Percentiles rank a stretch among this genome's conserved stretches.
Conservation (phyloP, 2,329 filamentous ascomycete genomes). For the Beauveria australis region DNA sequence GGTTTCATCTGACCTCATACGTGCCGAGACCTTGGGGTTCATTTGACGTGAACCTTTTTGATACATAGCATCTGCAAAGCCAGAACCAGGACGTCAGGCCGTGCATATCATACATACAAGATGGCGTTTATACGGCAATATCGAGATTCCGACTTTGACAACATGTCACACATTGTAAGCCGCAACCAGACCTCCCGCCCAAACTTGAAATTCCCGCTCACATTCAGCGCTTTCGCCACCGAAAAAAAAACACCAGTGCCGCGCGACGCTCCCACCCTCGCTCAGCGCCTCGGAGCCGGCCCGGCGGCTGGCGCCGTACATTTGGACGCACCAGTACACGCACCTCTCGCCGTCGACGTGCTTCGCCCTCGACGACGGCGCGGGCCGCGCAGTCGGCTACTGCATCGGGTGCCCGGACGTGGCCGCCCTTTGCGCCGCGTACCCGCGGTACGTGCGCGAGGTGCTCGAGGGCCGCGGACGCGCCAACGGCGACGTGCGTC, state of each 20-base stretch:
- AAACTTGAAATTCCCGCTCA: background rate
- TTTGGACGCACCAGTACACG: slow-evolving; percentile 45
- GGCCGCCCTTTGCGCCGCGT: slow-evolving; percentile 28
- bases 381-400: slow-evolving; percentile 38
- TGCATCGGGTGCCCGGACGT: slow-evolving; percentile 39
- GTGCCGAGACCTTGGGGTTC: no score
- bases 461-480: slow-evolving; percentile 22
- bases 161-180: slow-evolving; percentile 33
- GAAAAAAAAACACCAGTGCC: slow-evolving; percentile 28
- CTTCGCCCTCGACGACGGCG: slow-evolving; percentile 41
- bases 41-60: background rate
- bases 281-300: slow-evolving; percentile 28
- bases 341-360: slow-evolving; percentile 35
- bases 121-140: slow-evolving; percentile 41
- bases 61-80: background rate
- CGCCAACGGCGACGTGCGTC: slow-evolving; percentile 3
- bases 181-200: background rate
- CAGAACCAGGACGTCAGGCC: background rate
- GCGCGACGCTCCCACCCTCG: slow-evolving; percentile 36
- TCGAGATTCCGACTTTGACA: slow-evolving; percentile 30
- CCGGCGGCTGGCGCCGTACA: slow-evolving; percentile 34
- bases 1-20: background rate
- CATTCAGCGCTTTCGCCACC: no score
- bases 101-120: background rate
- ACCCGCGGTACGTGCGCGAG: slow-evolving; percentile 28